Evolutionary conservation across 2,329 filamentous ascomycete genomes (phyloP).

Genomic region (Ophiosphaerella herpotricha): DNA sequence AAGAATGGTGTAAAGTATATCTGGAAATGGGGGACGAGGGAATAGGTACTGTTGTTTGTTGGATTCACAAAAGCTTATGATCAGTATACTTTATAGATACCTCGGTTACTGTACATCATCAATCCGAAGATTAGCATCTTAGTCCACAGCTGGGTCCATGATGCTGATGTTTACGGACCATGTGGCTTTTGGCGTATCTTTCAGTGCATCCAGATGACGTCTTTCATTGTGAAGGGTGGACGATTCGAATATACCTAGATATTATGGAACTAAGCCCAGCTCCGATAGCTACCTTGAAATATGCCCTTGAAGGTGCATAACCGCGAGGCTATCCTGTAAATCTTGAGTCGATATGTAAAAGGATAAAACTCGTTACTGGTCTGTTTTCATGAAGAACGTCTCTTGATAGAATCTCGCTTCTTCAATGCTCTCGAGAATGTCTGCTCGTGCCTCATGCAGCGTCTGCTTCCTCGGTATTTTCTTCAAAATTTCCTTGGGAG

Average conservation of each 20-base stretch:
- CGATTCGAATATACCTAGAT: too few species aligned
- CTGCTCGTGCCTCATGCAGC: constrained; percentile 80
- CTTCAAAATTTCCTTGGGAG: constrained; percentile 62
- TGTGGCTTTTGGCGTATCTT: constrained; percentile 17
- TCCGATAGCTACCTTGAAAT: too few species aligned
- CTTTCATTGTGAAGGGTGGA: constrained; percentile 18
- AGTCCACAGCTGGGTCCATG: constrained; percentile 2
- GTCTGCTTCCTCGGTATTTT: constrained; percentile 73
- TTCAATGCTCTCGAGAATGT: constrained; percentile 93
- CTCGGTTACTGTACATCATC: constrained; percentile 15
- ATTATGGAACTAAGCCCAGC: too few species aligned
- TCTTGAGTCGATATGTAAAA: too few species aligned
- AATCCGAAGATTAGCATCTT: constrained; percentile 1
- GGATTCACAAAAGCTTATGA: not conserved
- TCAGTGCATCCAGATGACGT: constrained; percentile 25
- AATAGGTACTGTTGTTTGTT: not conserved
- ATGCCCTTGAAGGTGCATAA: too few species aligned
- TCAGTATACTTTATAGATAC: not conserved
- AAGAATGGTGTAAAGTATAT: not conserved
- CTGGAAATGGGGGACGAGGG: not conserved
- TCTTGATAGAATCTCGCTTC: constrained; percentile 85
- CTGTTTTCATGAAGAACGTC: constrained; percentile 61
- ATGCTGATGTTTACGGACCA: constrained; percentile 6
- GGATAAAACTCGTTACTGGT: not conserved
- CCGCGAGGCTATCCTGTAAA: too few species aligned